Base-by-base conservation (phyloP, 140 eudicot genomes). In the Stevia rebaudiana region DNA sequence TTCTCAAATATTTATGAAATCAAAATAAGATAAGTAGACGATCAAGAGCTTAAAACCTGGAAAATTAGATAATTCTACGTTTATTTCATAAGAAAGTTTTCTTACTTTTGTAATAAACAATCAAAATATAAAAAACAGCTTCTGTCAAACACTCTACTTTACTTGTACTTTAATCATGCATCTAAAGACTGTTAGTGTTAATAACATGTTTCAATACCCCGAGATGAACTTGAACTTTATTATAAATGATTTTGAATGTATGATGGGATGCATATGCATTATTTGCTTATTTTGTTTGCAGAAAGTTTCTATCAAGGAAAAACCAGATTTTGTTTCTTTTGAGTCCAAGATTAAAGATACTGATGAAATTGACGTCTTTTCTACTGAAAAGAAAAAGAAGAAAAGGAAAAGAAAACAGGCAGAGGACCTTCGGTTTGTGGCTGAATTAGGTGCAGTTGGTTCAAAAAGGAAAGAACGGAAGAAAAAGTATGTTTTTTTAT, bases 391-490 rank as follows among this genome's bases (percentile, higher is more conserved):
- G 79, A 85, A 77, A 70, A 91, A 77, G 79, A 91, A 84, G 80
- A 87, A 79, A 81, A 79, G 85, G 55, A 87, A 85, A 81, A 77
- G 79, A 63, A 87, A 84, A 25, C 82, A 68, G 22, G 92, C 55
- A 35, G 66, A 77, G 6, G 98, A 91, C 62, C 91, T 85, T 30
- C 91, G 96, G 21, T 91, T 87, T 81, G 88, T 70, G 19, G 59
- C 59, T 11, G 87, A 73, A 66, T 33, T 77, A 68, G 80, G 70
- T 52, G 91, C 67, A 22, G 70, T 23, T 53, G 81, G 81, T 76
- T 80, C 86, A 8, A 84, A 76, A 68, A 76, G 95, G 36, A 83
- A 83, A 74, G 95, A 91, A 63, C 89, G 92, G 31, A 87, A 81
- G 90, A 91, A 83, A 61, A 80, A 72, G 98, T 91, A 81, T 58